A percentile compares a stretch with the other conserved stretches of the same genome.
These are phyloP conservation scores for Chrysosporium keratinophilum DNA, from an alignment of 2,329 filamentous ascomycete species.

Conservation along the genomic window DNA sequence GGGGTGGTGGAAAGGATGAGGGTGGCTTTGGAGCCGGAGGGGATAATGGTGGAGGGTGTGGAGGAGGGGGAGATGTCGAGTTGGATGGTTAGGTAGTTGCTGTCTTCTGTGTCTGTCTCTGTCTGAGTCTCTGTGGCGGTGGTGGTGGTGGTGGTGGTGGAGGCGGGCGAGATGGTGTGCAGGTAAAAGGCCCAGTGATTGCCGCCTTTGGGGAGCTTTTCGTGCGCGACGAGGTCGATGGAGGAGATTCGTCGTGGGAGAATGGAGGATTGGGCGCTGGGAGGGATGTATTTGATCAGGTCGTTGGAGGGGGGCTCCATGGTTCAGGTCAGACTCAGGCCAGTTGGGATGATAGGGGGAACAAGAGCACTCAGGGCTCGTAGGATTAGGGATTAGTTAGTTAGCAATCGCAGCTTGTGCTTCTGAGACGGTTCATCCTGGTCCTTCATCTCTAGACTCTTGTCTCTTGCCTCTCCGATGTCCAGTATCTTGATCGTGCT, in stretches of 20 bases:
- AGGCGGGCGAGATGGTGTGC: slow-evolving; percentile 1
- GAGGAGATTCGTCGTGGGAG: slow-evolving; percentile 6
- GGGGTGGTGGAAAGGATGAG: slow-evolving; percentile 5
- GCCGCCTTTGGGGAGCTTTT: slow-evolving; percentile 7
- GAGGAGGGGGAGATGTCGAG: slow-evolving; percentile 9
- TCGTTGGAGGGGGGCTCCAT: slow-evolving; percentile 1
- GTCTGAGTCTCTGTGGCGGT: too few relatives aligned
- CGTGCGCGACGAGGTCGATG: slow-evolving; percentile 8
- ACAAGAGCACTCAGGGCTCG: too few relatives aligned
- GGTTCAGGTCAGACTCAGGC: too few relatives aligned
- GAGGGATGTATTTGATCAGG: slow-evolving; percentile 10
- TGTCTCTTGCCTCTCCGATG: too few relatives aligned
- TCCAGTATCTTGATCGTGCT: too few relatives aligned
- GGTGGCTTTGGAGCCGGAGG: slow-evolving; percentile 8
- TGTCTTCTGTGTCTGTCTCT: too few relatives aligned
- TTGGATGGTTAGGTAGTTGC: slow-evolving; percentile 9
- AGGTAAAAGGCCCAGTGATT: slow-evolving; percentile 13
- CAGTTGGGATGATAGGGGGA: too few relatives aligned
- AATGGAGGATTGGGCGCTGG: slow-evolving; percentile 4
- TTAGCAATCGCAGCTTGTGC: too few relatives aligned
- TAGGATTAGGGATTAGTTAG: too few relatives aligned
- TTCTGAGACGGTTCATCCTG: too few relatives aligned
- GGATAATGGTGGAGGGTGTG: slow-evolving; percentile 4
- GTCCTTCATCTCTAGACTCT: too few relatives aligned
- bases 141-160: background rate